A percentile compares a stretch with the other conserved stretches of the same genome.
Evolutionary conservation across 495 filamentous ascomycete species (phyloP).

Genomic region (Trypethelium eluteriae): DNA sequence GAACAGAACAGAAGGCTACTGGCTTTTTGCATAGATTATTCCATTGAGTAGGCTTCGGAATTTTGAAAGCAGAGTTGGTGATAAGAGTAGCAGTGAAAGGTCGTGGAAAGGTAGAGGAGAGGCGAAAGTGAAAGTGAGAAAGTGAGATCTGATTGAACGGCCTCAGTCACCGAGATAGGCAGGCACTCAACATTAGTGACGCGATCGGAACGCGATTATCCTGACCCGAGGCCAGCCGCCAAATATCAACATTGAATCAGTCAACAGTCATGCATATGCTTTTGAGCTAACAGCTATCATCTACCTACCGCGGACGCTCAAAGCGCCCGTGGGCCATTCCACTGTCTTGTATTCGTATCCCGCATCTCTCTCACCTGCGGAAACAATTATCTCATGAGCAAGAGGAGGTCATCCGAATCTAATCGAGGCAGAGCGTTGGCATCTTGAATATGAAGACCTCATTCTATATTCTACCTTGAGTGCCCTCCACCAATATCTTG

Average conservation of each 20-base stretch:
- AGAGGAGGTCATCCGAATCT: neutral
- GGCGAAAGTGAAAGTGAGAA: neutral
- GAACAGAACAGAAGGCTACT: neutral
- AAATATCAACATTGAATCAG: neutral
- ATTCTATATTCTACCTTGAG: slow-evolving; percentile 18
- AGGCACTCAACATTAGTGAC: neutral
- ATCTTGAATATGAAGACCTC: neutral
- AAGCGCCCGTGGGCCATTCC: neutral
- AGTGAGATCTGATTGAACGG: neutral
- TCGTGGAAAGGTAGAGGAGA: neutral
- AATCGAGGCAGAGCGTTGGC: too few species aligned
- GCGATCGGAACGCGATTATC: neutral
- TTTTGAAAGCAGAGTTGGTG: neutral
- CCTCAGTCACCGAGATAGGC: neutral
- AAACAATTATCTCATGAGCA: neutral
- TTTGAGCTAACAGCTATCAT: neutral
- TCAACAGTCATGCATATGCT: neutral
- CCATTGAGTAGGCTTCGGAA: neutral
- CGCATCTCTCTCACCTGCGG: neutral
- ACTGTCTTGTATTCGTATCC: neutral
- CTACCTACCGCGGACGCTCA: neutral
- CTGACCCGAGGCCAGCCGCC: neutral
- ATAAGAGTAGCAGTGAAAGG: neutral
- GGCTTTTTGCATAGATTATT: neutral
- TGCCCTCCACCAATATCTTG: slow-evolving; percentile 41